A percentile compares a stretch with the other conserved stretches of the same genome.
Evolutionary conservation across 208 protist genomes (phyloP).

Genomic region (Phytomonas francai): DNA sequence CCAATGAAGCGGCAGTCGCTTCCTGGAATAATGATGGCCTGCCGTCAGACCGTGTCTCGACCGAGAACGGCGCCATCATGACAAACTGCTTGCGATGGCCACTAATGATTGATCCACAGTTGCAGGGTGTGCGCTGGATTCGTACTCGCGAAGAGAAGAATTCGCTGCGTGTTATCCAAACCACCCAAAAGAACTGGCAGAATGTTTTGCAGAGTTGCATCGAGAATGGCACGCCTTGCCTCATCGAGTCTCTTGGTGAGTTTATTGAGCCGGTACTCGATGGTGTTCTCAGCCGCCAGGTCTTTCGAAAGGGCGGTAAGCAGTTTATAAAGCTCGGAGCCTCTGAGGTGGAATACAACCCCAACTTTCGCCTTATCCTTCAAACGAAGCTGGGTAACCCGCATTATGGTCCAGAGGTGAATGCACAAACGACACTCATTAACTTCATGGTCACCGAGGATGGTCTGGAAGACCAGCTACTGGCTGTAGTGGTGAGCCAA

Average conservation of each 20-base stretch:
- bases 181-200: slow-evolving; percentile 88
- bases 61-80: slow-evolving; percentile 96
- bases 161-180: slow-evolving; percentile 90
- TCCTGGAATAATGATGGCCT: slow-evolving; percentile 97
- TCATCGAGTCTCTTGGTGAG: slow-evolving; percentile 96
- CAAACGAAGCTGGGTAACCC: slow-evolving; percentile 98
- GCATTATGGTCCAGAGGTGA: slow-evolving; percentile 98
- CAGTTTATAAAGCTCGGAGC: slow-evolving; percentile 94
- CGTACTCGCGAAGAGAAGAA: slow-evolving; percentile 92
- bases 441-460: slow-evolving; percentile 99
- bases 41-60: slow-evolving; percentile 94
- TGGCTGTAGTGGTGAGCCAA: slow-evolving; percentile 96
- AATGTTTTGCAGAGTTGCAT: slow-evolving; percentile 89
- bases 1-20: slow-evolving; percentile 88
- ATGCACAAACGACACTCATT: slow-evolving; percentile 97
- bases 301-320: slow-evolving; percentile 91
- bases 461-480: slow-evolving; percentile 98
- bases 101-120: slow-evolving; percentile 98
- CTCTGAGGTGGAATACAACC: slow-evolving; percentile 94
- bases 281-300: slow-evolving; percentile 92
- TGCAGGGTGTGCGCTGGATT: slow-evolving; percentile 98
- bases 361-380: slow-evolving; percentile 95
- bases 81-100: slow-evolving; percentile 96
- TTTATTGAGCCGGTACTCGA: slow-evolving; percentile 97
- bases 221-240: slow-evolving; percentile 86